Percentiles rank a stretch among this genome's conserved stretches.
phyloP scores from a whole-genome alignment of 176 grass and related monocot genomes.

The Leersia perrieri region DNA sequence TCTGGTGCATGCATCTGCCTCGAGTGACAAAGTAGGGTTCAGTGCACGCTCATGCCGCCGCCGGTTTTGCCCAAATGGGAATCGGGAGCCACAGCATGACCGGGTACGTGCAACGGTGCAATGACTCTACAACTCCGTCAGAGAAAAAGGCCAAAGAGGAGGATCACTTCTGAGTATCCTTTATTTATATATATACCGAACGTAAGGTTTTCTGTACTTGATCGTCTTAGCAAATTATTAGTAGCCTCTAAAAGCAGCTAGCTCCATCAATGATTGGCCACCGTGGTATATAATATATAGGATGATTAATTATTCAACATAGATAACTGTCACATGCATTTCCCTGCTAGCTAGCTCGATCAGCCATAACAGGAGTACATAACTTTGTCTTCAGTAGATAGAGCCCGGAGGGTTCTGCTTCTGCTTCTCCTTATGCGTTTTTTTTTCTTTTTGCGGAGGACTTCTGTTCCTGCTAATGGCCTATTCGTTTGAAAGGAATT shows the following conservation, averaged over 20 bases:
- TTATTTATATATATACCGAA: too few species aligned
- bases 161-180: too few species aligned
- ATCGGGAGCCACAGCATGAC: neutral
- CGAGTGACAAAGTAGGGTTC: neutral
- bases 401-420: neutral
- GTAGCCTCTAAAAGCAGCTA: neutral
- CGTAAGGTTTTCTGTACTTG: slow-evolving; percentile 11
- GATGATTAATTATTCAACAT: neutral
- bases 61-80: neutral
- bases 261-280: slow-evolving; percentile 23
- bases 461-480: neutral
- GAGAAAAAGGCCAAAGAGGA: too few species aligned
- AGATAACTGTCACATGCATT: neutral
- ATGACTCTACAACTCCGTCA: too few species aligned
- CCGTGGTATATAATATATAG: neutral
- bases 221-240: neutral
- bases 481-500: too few species aligned
- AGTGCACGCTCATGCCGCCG: neutral
- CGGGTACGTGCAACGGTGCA: too few species aligned
- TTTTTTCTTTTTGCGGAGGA: neutral
- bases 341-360: neutral
- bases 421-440: too few species aligned
- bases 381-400: neutral
- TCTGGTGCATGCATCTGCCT: neutral
- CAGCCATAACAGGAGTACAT: neutral